These are phyloP conservation scores for Neospermospora avenae DNA, from an alignment of 2,329 filamentous ascomycete species.

Conservation along the genomic window DNA sequence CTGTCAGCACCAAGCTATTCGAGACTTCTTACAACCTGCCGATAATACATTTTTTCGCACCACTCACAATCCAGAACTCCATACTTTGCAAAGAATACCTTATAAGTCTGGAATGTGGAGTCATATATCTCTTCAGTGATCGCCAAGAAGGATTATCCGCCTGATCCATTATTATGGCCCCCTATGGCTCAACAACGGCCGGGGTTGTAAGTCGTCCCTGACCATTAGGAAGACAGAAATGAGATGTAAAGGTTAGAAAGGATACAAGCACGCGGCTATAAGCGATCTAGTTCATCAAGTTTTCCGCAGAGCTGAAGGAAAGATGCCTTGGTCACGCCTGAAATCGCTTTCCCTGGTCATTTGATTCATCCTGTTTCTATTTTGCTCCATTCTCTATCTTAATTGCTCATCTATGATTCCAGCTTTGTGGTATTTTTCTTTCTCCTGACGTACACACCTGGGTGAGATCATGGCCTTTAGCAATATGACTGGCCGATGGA, in stretches of 20 bases:
- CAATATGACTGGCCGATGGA: slow-evolving; percentile 11
- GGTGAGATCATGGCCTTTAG: slow-evolving; percentile 4
- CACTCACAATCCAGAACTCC: slow-evolving; percentile 15
- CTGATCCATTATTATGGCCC: slow-evolving; percentile 2
- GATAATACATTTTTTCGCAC: not conserved
- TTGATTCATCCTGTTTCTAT: not conserved
- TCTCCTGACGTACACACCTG: slow-evolving; percentile 4
- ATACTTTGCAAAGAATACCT: not conserved
- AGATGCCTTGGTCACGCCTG: slow-evolving; percentile 11
- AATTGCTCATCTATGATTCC: not conserved
- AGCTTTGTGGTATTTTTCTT: slow-evolving; percentile 3
- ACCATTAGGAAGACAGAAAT: slow-evolving; percentile 11
- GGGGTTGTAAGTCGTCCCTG: not conserved
- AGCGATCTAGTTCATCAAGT: slow-evolving; percentile 2
- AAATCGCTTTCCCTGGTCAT: not conserved
- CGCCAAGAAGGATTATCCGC: not conserved
- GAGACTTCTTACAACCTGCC: not conserved
- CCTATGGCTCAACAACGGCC: slow-evolving; percentile 3
- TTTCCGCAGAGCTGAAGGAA: slow-evolving; percentile 12
- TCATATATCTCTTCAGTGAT: not conserved
- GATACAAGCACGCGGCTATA: slow-evolving; percentile 11
- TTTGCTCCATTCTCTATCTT: slow-evolving; percentile 12
- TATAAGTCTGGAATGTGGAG: not conserved
- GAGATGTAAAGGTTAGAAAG: not conserved
- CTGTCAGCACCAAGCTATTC: slow-evolving; percentile 22